A percentile compares a stretch with the other conserved stretches of the same genome.
phyloP scores from a whole-genome alignment of 2,329 filamentous ascomycete species.

The Colletotrichum simmondsii region DNA sequence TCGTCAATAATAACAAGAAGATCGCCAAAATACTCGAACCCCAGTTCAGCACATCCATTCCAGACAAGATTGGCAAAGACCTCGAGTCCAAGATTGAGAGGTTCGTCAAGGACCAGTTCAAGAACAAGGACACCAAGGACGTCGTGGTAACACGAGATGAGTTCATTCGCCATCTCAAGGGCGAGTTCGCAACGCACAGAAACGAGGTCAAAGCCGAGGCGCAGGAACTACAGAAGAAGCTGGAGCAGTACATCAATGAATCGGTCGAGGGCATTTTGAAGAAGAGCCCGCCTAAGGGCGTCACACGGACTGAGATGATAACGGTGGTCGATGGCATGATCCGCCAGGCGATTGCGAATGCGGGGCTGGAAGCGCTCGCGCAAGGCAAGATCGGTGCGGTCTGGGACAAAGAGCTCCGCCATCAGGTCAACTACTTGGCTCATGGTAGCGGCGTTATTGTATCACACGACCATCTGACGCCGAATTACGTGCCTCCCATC shows the following conservation, averaged over 20 bases:
- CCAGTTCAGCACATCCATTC: slow-evolving; percentile 38
- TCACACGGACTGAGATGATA: slow-evolving; percentile 54
- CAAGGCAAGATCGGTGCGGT: slow-evolving; percentile 57
- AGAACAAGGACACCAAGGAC: slow-evolving; percentile 43
- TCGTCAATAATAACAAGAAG: slow-evolving; percentile 59
- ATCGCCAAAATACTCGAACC: slow-evolving; percentile 38
- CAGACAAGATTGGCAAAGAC: slow-evolving; percentile 44
- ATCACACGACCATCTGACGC: slow-evolving; percentile 69
- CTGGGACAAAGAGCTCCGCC: slow-evolving; percentile 55
- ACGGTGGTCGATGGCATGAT: slow-evolving; percentile 54
- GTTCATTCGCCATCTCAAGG: slow-evolving; percentile 56
- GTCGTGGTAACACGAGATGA: slow-evolving; percentile 58
- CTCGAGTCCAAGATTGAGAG: slow-evolving; percentile 46
- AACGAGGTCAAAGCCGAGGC: slow-evolving; percentile 54
- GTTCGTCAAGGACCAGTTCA: slow-evolving; percentile 49
- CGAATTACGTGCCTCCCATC: slow-evolving; percentile 57
- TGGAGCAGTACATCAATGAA: slow-evolving; percentile 47
- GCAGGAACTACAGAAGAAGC: slow-evolving; percentile 46
- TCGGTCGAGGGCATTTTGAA: slow-evolving; percentile 41
- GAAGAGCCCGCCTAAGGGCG: slow-evolving; percentile 40
- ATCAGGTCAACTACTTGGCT: slow-evolving; percentile 80
- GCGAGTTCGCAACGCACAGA: slow-evolving; percentile 50
- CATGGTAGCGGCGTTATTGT: slow-evolving; percentile 73
- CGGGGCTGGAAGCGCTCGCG: slow-evolving; percentile 59
- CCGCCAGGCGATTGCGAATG: slow-evolving; percentile 54